phyloP scores from a whole-genome alignment of 768 basidiomycete species.

The Leucosporidium creatinivorum region DNA sequence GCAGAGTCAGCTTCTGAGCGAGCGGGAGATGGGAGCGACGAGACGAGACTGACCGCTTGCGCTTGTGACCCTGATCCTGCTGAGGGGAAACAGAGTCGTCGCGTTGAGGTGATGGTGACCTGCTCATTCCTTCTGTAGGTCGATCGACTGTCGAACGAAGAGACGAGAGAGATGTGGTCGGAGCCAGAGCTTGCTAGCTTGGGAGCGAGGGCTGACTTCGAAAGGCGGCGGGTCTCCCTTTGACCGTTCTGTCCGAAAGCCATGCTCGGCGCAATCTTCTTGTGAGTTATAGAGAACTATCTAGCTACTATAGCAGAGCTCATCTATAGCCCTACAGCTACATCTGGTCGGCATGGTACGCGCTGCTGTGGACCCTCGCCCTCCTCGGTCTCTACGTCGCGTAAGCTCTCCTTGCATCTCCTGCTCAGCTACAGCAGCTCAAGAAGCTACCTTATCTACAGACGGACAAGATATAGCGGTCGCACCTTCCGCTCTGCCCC shows the following conservation, averaged over 20 bases:
- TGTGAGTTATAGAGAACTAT: background rate
- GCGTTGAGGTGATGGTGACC: no score
- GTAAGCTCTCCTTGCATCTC: slow-evolving; percentile 46
- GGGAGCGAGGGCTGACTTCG: no score
- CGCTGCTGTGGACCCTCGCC: slow-evolving; percentile 57
- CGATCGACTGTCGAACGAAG: no score
- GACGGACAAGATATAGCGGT: slow-evolving; percentile 67
- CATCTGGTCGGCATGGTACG: slow-evolving; percentile 50
- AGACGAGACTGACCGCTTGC: no score
- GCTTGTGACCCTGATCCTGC: no score
- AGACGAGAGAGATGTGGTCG: no score
- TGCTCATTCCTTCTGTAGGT: no score
- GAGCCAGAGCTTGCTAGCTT: no score
- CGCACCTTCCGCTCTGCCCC: slow-evolving; percentile 57
- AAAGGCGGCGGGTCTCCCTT: no score
- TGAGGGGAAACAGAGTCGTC: no score
- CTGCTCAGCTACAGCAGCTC: slow-evolving; percentile 4
- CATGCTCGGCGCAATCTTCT: background rate
- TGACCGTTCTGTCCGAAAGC: no score
- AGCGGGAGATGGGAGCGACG: no score
- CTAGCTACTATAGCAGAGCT: background rate
- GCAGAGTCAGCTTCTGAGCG: background rate
- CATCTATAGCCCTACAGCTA: background rate
- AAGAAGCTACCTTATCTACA: slow-evolving; percentile 39
- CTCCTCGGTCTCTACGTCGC: slow-evolving; percentile 62